Evolutionary conservation across 106 monocot species (phyloP), one percentile per base, ranked within the genome.

Genomic region (Dioscorea dumetorum): DNA sequence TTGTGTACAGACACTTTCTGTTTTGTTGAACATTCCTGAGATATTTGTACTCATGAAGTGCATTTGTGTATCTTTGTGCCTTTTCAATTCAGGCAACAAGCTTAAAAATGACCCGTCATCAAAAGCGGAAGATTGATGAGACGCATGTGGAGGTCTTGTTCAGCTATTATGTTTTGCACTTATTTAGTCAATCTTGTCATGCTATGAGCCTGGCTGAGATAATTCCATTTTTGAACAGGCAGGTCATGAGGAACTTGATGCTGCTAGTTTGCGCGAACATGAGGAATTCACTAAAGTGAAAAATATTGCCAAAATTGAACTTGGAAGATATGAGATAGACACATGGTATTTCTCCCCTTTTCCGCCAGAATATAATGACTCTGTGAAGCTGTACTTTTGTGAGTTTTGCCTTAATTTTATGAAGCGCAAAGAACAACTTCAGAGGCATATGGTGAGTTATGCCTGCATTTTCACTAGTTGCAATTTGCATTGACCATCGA

Each of bases 261-360:
- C 92, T 64, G 89, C 91, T 20, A 97, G 95, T 76, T 79, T 97
- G 69, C 76, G 92, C 49, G 92, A 92, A 72, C 95, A 97, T 74
- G 95, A 97, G 66, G 95, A 97, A 68, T 92, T 97, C 67, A 97
- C 95, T 33, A 89, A 97, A 79, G 95, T 97, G 67, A 92, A 97
- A 80, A 97, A 97, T 49, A 92, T 97, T 73, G 86, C 91, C 48
- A 97, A 92, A 58, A 92, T 97, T 78, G 95, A 97, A 68, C 92
- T 97, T 60, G 95, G 95, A 22, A 84, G 92, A 89, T 97, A 97
- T 82, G 91, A 97, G 74, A 97, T 97, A 24, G 92, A 92, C 70
- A 97, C 92, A 23, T 89, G 95, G 95, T 97, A 97, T 59, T 97
- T 97, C 82, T 97, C 95, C 50, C 95, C 95, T 49, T 92, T 97